phyloP scores from a whole-genome alignment of 148 eudicot species.

The Camellia japonica region DNA sequence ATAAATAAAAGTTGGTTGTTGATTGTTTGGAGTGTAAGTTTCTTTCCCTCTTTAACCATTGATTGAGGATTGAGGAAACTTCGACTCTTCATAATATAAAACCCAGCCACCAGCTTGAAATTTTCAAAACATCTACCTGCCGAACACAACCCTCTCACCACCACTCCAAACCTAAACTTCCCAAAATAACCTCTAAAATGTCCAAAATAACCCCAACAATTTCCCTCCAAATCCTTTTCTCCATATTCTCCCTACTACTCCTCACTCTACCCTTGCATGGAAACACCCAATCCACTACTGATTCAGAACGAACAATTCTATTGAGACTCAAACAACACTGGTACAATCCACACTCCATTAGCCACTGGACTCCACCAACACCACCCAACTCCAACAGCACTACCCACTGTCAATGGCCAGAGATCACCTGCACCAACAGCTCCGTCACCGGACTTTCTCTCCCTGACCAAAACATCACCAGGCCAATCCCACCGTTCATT shows the following conservation, averaged over 20 bases:
- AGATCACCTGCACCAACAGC: constrained; percentile 26
- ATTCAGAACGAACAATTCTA: constrained; percentile 20
- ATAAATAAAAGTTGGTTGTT: no score
- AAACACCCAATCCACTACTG: constrained; percentile 16
- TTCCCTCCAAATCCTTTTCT: background rate
- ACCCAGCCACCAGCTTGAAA: no score
- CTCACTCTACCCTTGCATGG: constrained; percentile 23
- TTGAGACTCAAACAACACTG: constrained; percentile 27
- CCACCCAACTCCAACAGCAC: background rate
- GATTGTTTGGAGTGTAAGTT: no score
- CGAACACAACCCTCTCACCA: no score
- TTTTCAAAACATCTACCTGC: no score
- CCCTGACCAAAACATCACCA: background rate
- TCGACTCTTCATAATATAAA: no score
- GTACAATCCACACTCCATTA: constrained; percentile 24
- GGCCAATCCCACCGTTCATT: constrained; percentile 13
- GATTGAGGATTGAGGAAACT: no score
- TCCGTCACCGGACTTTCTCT: constrained; percentile 12
- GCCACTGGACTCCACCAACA: constrained; percentile 18
- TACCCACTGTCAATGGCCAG: constrained; percentile 36
- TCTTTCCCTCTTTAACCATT: no score
- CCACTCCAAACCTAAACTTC: no score
- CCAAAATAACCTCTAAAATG: background rate
- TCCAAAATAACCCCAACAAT: background rate
- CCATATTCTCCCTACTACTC: constrained; percentile 19